Evolutionary conservation across 768 basidiomycete species (phyloP), one percentile per base, ranked within the genome.

Genomic region (Pulveroboletus frians): DNA sequence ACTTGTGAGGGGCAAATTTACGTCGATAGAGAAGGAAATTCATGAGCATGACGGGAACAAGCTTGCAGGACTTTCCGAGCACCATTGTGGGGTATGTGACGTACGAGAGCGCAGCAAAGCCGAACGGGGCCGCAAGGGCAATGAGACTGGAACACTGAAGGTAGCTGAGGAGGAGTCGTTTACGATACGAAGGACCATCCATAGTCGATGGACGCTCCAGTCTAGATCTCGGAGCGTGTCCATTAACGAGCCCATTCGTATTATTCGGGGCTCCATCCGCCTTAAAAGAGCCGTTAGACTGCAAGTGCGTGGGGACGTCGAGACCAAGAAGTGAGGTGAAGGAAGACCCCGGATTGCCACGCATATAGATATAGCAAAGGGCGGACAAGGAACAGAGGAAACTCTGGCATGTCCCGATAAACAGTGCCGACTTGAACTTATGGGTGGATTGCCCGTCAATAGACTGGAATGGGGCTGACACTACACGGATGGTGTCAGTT

Each of bases 31-130:
- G 77, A 34, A 98, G 61, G 59, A 98, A 84, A 71, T 98, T 97
- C 87, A 98, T 93, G 68, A 98, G 79, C 82, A 95, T 91, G 52
- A 94, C 96, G 1, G 96, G 96, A 38, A 99, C 92, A 64, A 99
- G 90, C 67, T 98, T 98, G 78, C 96, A 98, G 0, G 94, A 97
- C 69, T 98, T 98, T 45, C 91, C 96, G 55, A 98, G 85, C 30
- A 98, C 94, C 89, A 97, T 95, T 38, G 95, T 92, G 43, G 96
- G 96, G 74, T 97, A 98, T 15, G 92, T 92, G 64, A 99, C 93
- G 71, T 95, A 91, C 21, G 90, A 84, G 37, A 98, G 84, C 5
- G 93, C 84, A 10, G 93, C 88, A 71, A 98, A 98, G 45, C 95
- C 94, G 64, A 98, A 95, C 3, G 95, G 96, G 18, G 92, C 88